Evolutionary conservation across 2,329 filamentous ascomycete genomes (phyloP).

Genomic region (Curvularia hawaiiensis): DNA sequence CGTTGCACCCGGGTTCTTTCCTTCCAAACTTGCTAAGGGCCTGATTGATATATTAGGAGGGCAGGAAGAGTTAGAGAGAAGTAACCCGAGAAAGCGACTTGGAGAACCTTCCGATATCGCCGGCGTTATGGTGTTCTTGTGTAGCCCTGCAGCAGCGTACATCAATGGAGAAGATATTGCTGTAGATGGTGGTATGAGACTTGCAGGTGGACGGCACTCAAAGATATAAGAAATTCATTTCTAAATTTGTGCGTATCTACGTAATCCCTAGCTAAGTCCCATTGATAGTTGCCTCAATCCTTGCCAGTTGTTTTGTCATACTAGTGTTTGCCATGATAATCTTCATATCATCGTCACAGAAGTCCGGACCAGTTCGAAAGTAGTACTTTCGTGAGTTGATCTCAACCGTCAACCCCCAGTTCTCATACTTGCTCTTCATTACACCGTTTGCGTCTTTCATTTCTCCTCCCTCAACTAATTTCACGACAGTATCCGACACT

Average conservation of each 20-base stretch:
- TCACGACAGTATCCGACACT: constrained; percentile 36
- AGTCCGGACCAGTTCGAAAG: constrained; percentile 26
- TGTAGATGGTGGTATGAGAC: constrained; percentile 40
- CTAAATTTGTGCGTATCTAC: neutral
- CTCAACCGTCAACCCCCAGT: constrained; percentile 37
- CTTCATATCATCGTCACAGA: constrained; percentile 37
- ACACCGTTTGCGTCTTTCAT: constrained; percentile 32
- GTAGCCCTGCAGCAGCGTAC: constrained; percentile 36
- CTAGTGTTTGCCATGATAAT: constrained; percentile 38
- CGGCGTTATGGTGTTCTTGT: constrained; percentile 45
- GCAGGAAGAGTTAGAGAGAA: constrained; percentile 48
- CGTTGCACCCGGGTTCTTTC: constrained; percentile 49
- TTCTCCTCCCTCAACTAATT: constrained; percentile 39
- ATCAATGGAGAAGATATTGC: constrained; percentile 43
- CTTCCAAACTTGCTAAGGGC: constrained; percentile 45
- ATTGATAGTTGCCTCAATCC: constrained; percentile 28
- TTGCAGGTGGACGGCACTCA: constrained; percentile 32
- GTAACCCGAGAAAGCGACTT: constrained; percentile 40
- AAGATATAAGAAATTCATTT: constrained; percentile 24
- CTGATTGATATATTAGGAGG: constrained; percentile 47
- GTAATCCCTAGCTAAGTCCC: neutral
- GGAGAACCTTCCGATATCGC: constrained; percentile 47
- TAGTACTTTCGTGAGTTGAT: constrained; percentile 35
- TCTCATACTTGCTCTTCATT: constrained; percentile 25
- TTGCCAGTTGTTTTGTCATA: constrained; percentile 34